Evolutionary conservation across 2,329 filamentous ascomycete species (phyloP).

Genomic region (Monosporascus sp.): DNA sequence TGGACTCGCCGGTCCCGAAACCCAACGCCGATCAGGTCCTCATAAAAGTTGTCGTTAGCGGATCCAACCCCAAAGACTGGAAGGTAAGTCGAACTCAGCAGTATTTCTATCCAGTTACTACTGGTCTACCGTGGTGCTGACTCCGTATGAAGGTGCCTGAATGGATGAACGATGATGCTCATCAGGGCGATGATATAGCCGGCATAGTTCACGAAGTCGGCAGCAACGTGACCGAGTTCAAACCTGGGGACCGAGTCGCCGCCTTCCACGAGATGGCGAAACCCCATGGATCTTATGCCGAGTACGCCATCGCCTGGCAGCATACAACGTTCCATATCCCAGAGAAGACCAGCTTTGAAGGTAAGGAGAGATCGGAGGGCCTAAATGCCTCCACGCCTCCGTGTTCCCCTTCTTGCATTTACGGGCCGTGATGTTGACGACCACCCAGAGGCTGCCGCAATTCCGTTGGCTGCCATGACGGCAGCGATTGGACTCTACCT

Average conservation of each 20-base stretch:
- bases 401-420: background rate
- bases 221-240: slow-evolving; percentile 51
- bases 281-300: slow-evolving; percentile 51
- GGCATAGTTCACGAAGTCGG: slow-evolving; percentile 51
- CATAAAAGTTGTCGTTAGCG: slow-evolving; percentile 37
- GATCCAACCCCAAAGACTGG: slow-evolving; percentile 43
- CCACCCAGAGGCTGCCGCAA: slow-evolving; percentile 46
- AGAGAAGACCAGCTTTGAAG: slow-evolving; percentile 42
- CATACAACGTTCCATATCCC: slow-evolving; percentile 54
- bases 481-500: slow-evolving; percentile 46
- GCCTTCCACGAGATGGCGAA: slow-evolving; percentile 47
- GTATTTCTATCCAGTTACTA: background rate
- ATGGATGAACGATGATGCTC: slow-evolving; percentile 21
- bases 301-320: slow-evolving; percentile 53
- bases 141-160: slow-evolving; percentile 24
- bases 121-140: background rate
- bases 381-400: no score
- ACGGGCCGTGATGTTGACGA: background rate
- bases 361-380: slow-evolving; percentile 15
- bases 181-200: slow-evolving; percentile 51
- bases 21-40: slow-evolving; percentile 34
- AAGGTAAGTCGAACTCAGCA: slow-evolving; percentile 6
- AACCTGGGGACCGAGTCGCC: slow-evolving; percentile 41
- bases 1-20: slow-evolving; percentile 35
- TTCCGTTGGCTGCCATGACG: slow-evolving; percentile 52